These are phyloP conservation scores for Rubroboletus satanas DNA, from an alignment of 768 basidiomycete species.

Conservation along the genomic window DNA sequence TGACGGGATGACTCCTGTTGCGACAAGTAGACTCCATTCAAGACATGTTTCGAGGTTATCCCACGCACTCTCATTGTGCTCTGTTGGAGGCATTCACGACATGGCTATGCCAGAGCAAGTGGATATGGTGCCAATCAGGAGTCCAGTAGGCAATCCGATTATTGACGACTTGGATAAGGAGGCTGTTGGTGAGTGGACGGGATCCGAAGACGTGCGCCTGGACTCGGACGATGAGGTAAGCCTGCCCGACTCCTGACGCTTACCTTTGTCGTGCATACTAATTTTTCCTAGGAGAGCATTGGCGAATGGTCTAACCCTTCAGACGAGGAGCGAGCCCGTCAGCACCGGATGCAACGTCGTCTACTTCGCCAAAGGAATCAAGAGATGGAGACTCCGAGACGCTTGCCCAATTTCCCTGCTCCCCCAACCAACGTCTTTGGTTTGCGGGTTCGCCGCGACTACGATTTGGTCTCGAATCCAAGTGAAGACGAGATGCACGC, in stretches of 20 bases:
- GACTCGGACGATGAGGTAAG: constrained; percentile 68
- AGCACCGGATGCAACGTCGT: constrained; percentile 60
- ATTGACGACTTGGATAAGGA: constrained; percentile 37
- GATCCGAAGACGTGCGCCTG: constrained; percentile 65
- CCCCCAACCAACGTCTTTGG: constrained; percentile 57
- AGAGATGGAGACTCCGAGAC: constrained; percentile 60
- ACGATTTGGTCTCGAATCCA: constrained; percentile 82
- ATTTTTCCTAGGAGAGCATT: constrained; percentile 53
- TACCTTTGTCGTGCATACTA: constrained; percentile 4
- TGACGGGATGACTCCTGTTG: constrained; percentile 45
- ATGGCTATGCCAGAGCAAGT: constrained; percentile 25
- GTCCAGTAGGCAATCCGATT: constrained; percentile 30
- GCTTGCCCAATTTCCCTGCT: constrained; percentile 75
- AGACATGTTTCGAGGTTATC: constrained; percentile 67
- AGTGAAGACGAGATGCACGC: constrained; percentile 63
- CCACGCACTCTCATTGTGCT: constrained; percentile 61
- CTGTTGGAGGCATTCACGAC: constrained; percentile 51
- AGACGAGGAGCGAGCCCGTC: constrained; percentile 80
- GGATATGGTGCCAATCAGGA: constrained; percentile 30
- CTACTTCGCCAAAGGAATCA: constrained; percentile 45
- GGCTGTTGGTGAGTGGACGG: constrained; percentile 73
- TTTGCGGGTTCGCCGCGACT: constrained; percentile 42
- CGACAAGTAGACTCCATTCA: constrained; percentile 56
- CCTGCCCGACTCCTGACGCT: constrained; percentile 9
- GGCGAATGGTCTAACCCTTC: constrained; percentile 91